Percentiles rank a stretch among this genome's conserved stretches.
phyloP scores from a whole-genome alignment of 495 filamentous ascomycete species.

The Aspergillus funiculosus region DNA sequence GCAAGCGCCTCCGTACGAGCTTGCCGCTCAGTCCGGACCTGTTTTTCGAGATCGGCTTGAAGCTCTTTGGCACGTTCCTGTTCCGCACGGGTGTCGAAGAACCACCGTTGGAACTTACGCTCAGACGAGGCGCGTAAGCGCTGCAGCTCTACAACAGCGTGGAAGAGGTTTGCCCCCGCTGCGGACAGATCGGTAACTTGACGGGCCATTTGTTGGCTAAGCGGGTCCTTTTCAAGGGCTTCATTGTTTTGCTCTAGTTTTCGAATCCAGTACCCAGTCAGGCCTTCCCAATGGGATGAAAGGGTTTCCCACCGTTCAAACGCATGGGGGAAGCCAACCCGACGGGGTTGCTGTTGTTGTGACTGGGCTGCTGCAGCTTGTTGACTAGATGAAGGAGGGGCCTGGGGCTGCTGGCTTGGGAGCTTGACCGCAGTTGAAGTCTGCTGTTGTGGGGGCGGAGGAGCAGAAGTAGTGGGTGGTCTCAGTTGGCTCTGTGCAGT shows the following conservation, averaged over 20 bases:
- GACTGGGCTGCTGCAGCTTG: constrained; percentile 9
- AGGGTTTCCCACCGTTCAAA: constrained; percentile 97
- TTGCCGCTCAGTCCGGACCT: constrained; percentile 66
- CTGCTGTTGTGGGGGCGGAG: constrained; percentile 15
- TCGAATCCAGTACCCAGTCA: constrained; percentile 95
- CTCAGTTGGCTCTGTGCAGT: constrained; percentile 15
- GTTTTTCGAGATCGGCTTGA: constrained; percentile 71
- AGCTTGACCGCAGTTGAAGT: constrained; percentile 13
- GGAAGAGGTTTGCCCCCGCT: constrained; percentile 93
- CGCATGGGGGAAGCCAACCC: constrained; percentile 77
- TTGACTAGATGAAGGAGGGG: constrained; percentile 7
- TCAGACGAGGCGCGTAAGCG: constrained; percentile 93
- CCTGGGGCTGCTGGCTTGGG: constrained; percentile 22
- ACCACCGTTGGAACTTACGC: constrained; percentile 97
- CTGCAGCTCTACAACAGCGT: constrained; percentile 94
- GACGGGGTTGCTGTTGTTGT: constrained; percentile 27
- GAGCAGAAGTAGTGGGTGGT: constrained; percentile 8
- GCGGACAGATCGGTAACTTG: constrained; percentile 95
- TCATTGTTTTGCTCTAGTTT: constrained; percentile 83
- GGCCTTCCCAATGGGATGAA: constrained; percentile 95
- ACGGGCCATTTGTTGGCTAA: constrained; percentile 80
- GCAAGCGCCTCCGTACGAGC: constrained; percentile 59
- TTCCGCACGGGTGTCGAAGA: constrained; percentile 86
- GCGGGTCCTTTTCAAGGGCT: constrained; percentile 71
- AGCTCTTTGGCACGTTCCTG: constrained; percentile 80